Evolutionary conservation across 805 yeast genomes (phyloP).

Genomic region (Jamesozyma piceae): DNA sequence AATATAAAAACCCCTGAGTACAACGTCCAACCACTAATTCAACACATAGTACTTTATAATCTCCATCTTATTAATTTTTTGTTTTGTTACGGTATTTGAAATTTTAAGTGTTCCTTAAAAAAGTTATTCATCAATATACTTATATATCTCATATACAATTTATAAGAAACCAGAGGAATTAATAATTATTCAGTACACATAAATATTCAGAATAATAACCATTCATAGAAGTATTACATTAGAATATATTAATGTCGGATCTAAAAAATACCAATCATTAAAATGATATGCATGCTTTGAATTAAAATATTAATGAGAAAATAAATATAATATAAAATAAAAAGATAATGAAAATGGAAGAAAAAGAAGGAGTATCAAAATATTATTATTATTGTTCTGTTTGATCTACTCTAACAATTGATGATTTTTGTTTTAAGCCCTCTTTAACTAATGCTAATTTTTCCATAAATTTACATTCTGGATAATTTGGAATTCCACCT

Average conservation of each 20-base stretch:
- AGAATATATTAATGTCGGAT: neutral
- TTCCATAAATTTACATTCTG: conserved; percentile 36
- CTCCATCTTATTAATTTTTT: too few relatives aligned
- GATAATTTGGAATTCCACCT: conserved; percentile 40
- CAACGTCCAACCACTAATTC: too few relatives aligned
- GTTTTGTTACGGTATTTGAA: too few relatives aligned
- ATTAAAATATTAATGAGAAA: neutral
- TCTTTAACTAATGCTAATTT: conserved; percentile 53
- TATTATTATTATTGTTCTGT: conserved; percentile 2
- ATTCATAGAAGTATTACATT: too few relatives aligned
- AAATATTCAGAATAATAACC: too few relatives aligned
- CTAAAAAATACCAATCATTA: neutral
- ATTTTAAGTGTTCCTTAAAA: too few relatives aligned
- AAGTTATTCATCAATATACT: too few relatives aligned
- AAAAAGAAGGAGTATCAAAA: neutral
- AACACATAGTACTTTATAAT: too few relatives aligned
- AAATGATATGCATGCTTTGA: neutral
- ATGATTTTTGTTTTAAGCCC: conserved; percentile 41
- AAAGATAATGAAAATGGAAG: neutral
- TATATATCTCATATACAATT: too few relatives aligned
- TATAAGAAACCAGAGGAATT: too few relatives aligned
- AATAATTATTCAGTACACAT: too few relatives aligned
- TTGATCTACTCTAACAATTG: conserved; percentile 22
- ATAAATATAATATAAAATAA: neutral
- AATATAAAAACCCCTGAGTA: too few relatives aligned